Conservation (phyloP, 495 filamentous ascomycete species). For the Hypoxylon lenormandii region DNA sequence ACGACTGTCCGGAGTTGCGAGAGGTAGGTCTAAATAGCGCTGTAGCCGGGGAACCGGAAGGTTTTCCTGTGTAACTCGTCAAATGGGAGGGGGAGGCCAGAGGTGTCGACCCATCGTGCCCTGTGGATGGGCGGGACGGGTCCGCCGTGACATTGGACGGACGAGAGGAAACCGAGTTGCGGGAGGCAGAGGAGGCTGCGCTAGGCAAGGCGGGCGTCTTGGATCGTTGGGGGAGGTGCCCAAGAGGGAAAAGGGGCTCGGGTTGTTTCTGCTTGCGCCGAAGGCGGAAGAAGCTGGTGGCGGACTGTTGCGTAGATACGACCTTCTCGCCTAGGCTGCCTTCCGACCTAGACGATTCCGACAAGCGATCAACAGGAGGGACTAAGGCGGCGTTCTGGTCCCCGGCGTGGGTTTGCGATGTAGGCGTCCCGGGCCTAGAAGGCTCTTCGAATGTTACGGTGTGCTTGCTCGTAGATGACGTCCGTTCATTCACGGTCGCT, state of each 20-base stretch:
- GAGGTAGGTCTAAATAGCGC: slow-evolving; percentile 73
- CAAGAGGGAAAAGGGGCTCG: slow-evolving; percentile 76
- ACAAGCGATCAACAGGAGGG: slow-evolving; percentile 76
- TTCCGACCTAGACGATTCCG: slow-evolving; percentile 93
- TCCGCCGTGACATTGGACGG: slow-evolving; percentile 56
- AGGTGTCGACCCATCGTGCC: slow-evolving; percentile 55
- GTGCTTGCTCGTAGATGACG: slow-evolving; percentile 58
- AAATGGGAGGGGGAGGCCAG: slow-evolving; percentile 50
- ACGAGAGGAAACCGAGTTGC: slow-evolving; percentile 45
- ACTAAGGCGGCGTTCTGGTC: slow-evolving; percentile 75
- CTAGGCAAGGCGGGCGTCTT: slow-evolving; percentile 47
- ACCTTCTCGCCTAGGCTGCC: slow-evolving; percentile 82
- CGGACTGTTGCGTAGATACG: slow-evolving; percentile 70
- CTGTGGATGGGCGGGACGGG: slow-evolving; percentile 65
- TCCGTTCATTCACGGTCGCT: slow-evolving; percentile 55
- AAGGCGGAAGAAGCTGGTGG: slow-evolving; percentile 81
- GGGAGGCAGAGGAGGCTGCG: slow-evolving; percentile 50
- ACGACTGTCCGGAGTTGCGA: slow-evolving; percentile 75
- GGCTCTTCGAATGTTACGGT: slow-evolving; percentile 75
- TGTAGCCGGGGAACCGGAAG: slow-evolving; percentile 63
- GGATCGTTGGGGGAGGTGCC: slow-evolving; percentile 78
- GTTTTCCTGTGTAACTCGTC: slow-evolving; percentile 31
- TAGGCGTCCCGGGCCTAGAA: slow-evolving; percentile 67
- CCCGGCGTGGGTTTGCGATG: slow-evolving; percentile 72
- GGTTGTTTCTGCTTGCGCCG: slow-evolving; percentile 82